Base-by-base conservation (phyloP, 75 land plant genomes). In the Pinus albicaulis region DNA sequence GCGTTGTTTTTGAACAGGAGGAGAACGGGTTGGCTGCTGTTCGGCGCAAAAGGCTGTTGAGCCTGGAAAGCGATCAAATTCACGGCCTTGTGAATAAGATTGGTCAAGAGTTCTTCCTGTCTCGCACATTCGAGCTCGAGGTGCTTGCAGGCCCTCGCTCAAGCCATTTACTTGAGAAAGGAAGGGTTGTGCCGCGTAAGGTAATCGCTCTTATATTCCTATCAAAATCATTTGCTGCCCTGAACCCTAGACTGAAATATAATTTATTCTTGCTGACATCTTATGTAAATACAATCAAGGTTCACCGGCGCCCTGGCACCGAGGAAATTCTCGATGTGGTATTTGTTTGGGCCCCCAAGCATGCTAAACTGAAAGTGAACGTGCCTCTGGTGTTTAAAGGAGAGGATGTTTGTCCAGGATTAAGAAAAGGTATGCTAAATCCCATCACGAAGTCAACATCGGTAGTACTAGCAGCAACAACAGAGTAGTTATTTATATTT, bases 351-450 rank as follows among this genome's bases (percentile, higher is more conserved):
- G 93, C 95, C 8, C 93, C 92, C 26, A 83, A 92, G 1, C 80
- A 82, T 1, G 71, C 89, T 12, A 77, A 79, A 71, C 61, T 95
- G 78, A 80, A 79, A 69, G 93, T 95, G 36, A 83, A 90, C 74
- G 87, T 95, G 25, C 98, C 98, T 1, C 59, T 95, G 79, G 87
- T 92, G 24, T 86, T 85, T 72, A 85, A 84, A 72, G 98, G 98
- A 10, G 86, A 84, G 69, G 90, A 92, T 73, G 80, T 64, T 12
- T 92, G 92, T 48, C 91, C 95, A 55, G 95, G 98, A 12, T 76
- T 92, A 12, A 79, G 83, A 66, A 95, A 92, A 82, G 98, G 96
- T 93, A 25, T 13, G 52, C 52, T 48, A 48, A 48, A 48, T 48
- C 52, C 52, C 11, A 48, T 48, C 52, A 48, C 52, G 0, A 48